Evolutionary conservation across 768 basidiomycete species (phyloP), one percentile per base, ranked within the genome.

Genomic region (Boletellus ananas): DNA sequence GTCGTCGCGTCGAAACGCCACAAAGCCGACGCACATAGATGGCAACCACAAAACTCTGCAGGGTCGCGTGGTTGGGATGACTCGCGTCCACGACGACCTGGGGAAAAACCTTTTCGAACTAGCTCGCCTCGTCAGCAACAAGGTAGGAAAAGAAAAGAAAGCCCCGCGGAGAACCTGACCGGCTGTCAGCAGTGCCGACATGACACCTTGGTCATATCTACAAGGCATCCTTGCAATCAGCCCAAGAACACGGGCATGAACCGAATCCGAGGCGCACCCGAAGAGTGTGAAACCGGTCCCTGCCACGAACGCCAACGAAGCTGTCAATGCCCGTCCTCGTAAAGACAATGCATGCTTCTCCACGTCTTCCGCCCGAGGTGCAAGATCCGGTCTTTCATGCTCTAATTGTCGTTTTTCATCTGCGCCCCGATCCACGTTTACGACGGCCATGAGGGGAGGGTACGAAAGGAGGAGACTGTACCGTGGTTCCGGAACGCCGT

Each of bases 181-280:
- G 0, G 84, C 76, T 4, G 78, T 82, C 43, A 85, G 65, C 18
- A 84, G 68, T 16, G 82, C 80, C n/a, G 78, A 79, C 83, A 85
- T 83, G 29, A 84, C 84, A 37, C 83, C 83, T 60, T 85, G 84
- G 58, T 85, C 84, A 65, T 84, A 85, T 23, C 80, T 81, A 45
- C 45, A 46, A 34, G 13, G 31, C 7, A 38, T 23, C 23, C 18
- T 18, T 21, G 2, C 13, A 16, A 43, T 53, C 38, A 58, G 41
- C 29, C 36, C 39, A 4, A 49, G 41, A 4, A 29, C 18, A 17
- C 33, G 20, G 3, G 43, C 14, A 18, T 27, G 20, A 25, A 47
- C 47, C 18, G 29, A 18, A 50, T 47, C 12, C 2, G 31, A 61
- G 17, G 55, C 71, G 43, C 55, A 79, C 73, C 84, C 83, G 52